Evolutionary conservation across 306 rosid genomes (phyloP).

Genomic region (Glycine latifolia): DNA sequence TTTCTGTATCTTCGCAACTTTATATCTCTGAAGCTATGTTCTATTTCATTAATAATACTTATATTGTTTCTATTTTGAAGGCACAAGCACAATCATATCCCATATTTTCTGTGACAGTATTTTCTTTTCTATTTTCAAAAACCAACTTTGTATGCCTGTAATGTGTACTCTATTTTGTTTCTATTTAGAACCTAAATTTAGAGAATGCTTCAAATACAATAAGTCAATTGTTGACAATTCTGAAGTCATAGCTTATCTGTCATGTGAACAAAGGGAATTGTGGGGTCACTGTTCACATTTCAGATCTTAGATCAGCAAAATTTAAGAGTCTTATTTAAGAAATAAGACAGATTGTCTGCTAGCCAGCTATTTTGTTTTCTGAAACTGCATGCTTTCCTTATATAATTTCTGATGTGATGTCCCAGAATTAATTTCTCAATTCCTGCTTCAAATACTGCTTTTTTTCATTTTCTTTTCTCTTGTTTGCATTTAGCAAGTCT

Average conservation of each 20-base stretch:
- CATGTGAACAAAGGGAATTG: neutral
- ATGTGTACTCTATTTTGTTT: neutral
- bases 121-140: neutral
- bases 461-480: too few relatives aligned
- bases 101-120: too few relatives aligned
- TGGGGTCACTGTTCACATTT: neutral
- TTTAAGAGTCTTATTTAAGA: neutral
- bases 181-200: slow-evolving; percentile 21
- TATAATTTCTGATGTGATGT: too few relatives aligned
- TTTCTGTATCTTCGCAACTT: neutral
- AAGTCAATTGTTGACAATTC: neutral
- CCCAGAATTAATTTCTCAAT: too few relatives aligned
- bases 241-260: neutral
- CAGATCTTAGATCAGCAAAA: neutral
- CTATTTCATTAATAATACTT: neutral
- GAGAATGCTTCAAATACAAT: slow-evolving; percentile 12
- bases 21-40: neutral
- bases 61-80: too few relatives aligned
- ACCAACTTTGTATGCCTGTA: neutral
- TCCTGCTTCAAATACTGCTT: too few relatives aligned
- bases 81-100: too few relatives aligned
- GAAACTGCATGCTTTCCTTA: too few relatives aligned
- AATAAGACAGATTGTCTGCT: too few relatives aligned
- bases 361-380: too few relatives aligned
- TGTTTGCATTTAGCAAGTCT: too few relatives aligned